phyloP scores from a whole-genome alignment of 805 yeast genomes.

The Zygosaccharomyces bailii region DNA sequence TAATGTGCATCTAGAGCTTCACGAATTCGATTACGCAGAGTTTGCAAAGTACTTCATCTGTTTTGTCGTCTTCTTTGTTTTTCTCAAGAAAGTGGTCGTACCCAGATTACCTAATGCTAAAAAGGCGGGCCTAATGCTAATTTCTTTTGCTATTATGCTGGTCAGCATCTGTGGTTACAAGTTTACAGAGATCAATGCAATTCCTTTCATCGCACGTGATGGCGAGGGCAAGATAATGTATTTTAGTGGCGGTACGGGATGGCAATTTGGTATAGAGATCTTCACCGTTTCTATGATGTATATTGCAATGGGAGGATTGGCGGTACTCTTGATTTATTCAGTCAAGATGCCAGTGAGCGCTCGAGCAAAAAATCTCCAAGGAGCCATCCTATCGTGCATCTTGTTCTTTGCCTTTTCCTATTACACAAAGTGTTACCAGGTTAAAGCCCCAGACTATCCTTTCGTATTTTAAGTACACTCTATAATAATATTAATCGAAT shows the following conservation, averaged over 20 bases:
- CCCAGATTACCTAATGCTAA: constrained; percentile 29
- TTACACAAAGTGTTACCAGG: constrained; percentile 26
- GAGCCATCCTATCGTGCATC: constrained; percentile 15
- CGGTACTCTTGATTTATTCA: constrained; percentile 43
- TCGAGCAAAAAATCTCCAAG: constrained; percentile 22
- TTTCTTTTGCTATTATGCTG: constrained; percentile 41
- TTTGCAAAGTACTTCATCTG: constrained; percentile 46
- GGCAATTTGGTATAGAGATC: constrained; percentile 71
- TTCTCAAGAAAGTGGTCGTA: constrained; percentile 48
- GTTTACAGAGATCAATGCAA: constrained; percentile 56
- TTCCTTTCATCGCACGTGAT: constrained; percentile 58
- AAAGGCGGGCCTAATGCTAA: constrained; percentile 32
- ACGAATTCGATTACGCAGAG: constrained; percentile 41
- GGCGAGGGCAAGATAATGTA: constrained; percentile 50
- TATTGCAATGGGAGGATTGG: constrained; percentile 40
- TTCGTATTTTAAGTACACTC: constrained; percentile 15
- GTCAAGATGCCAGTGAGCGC: constrained; percentile 22
- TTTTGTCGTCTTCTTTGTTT: constrained; percentile 44
- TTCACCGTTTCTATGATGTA: constrained; percentile 52
- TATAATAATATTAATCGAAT: not conserved
- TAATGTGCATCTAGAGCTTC: constrained; percentile 43
- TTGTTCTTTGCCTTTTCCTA: constrained; percentile 26
- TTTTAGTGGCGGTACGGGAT: constrained; percentile 60
- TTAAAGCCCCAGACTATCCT: constrained; percentile 33
- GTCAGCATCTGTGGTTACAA: constrained; percentile 59